Base-by-base conservation (phyloP, 2,329 filamentous ascomycete genomes). In the Fusarium kyushuense region DNA sequence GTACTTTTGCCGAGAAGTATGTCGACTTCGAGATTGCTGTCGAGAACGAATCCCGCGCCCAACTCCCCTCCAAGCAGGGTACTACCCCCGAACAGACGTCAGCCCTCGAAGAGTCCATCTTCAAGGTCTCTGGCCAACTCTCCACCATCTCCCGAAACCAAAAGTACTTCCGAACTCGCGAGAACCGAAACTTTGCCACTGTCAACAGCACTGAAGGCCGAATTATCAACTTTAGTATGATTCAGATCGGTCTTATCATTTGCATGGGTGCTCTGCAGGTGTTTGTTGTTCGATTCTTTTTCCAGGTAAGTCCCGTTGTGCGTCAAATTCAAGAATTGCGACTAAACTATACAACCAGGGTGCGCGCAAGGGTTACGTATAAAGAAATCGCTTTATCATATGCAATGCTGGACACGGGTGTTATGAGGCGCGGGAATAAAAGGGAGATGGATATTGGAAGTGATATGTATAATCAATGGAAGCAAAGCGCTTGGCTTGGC, bases 131-230 rank as follows among this genome's bases (percentile, higher is more conserved):
- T 14, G 90, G 93, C 68, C 93, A 97, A 77, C 84, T 99, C 51
- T 97, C 94, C 16, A 97, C 94, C 66, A 96, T 99, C 77, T 94
- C 92, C 41, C 89, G 96, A 76, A 97, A 97, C 84, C 96, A 99
- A 78, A 99, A 99, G 80, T 99, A 99, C 85, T 99, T 99, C 89
- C 92, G 96, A 67, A 99, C 96, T 4, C 90, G 96, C 71, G 96
- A 99, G 86, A 99, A 99, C 86, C 89, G 96, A 66, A 99, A 99
- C 83, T 98, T 99, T 83, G 96, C 93, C 83, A 99, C 96, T 12
- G 96, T 99, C 74, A 88, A 93, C 79, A 97, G 94, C 83, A 99
- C 96, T 40, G 96, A 99, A 85, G 89, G 89, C 78, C 87, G 96
- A 68, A 99, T 99, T 76, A 94, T 97, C 84, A 98, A 97, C 82